Conservation (phyloP, 805 yeast genomes). For the Saccharomyces paradoxus region DNA sequence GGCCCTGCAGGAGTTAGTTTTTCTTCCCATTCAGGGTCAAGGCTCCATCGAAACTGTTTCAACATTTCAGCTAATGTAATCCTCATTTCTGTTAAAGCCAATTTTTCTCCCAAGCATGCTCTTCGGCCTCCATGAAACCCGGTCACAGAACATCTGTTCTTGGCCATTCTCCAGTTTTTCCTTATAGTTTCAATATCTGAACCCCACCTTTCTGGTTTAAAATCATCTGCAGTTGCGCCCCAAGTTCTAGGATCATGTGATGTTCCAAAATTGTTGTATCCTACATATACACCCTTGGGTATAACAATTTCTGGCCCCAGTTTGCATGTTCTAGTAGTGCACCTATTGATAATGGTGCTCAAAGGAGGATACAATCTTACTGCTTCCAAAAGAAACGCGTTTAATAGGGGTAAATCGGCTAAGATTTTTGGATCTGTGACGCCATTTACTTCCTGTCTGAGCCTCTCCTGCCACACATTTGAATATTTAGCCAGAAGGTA, state of each 20-base stretch:
- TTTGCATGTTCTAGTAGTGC: constrained; percentile 32
- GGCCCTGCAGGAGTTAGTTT: constrained; percentile 53
- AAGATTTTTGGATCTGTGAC: constrained; percentile 32
- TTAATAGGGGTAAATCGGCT: constrained; percentile 48
- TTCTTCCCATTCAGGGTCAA: constrained; percentile 41
- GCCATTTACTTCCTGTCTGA: constrained; percentile 39
- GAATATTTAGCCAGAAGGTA: constrained; percentile 39
- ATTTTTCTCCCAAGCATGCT: constrained; percentile 54
- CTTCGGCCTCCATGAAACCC: constrained; percentile 54
- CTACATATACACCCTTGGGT: constrained; percentile 46
- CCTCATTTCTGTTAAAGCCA: constrained; percentile 42
- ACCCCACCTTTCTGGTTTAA: constrained; percentile 50
- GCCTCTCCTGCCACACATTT: constrained; percentile 35
- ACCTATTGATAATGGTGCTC: constrained; percentile 47
- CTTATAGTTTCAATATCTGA: constrained; percentile 30
- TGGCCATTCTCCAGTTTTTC: constrained; percentile 35
- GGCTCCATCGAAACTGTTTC: constrained; percentile 28
- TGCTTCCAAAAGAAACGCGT: constrained; percentile 56
- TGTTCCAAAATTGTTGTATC: constrained; percentile 47
- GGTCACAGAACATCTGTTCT: constrained; percentile 39
- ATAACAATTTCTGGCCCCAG: constrained; percentile 38
- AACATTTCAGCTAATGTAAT: constrained; percentile 34
- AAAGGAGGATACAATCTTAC: constrained; percentile 48
- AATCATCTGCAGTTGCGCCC: constrained; percentile 38
- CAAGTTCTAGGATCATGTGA: constrained; percentile 39